Evolutionary conservation across 2,329 filamentous ascomycete genomes (phyloP).

Genomic region (Fragosphaeria purpurea): DNA sequence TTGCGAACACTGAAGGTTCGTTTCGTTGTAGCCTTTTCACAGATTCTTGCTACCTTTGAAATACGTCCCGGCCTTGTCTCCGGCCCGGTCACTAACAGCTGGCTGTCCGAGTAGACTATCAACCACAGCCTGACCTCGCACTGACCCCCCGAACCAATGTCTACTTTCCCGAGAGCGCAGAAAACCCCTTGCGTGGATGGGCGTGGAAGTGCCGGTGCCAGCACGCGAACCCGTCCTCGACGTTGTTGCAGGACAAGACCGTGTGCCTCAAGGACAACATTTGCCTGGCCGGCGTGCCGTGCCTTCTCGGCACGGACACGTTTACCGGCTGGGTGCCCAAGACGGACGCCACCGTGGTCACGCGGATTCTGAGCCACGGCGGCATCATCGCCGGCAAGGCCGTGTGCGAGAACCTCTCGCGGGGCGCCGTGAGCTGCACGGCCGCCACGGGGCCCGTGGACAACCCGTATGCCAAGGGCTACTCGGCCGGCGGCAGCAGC

Average conservation of each 20-base stretch:
- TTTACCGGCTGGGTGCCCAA: slow-evolving; percentile 27
- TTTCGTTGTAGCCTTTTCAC: no score
- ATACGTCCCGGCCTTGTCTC: background rate
- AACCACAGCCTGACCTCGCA: slow-evolving; percentile 15
- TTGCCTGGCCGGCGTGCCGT: slow-evolving; percentile 31
- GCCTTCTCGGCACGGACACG: slow-evolving; percentile 31
- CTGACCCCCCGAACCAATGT: slow-evolving; percentile 16
- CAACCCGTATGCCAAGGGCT: slow-evolving; percentile 34
- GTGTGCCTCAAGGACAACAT: slow-evolving; percentile 40
- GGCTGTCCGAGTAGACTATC: slow-evolving; percentile 19
- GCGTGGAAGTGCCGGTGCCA: slow-evolving; percentile 30
- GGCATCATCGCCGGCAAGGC: slow-evolving; percentile 32
- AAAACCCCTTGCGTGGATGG: slow-evolving; percentile 31
- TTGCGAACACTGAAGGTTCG: slow-evolving; percentile 13
- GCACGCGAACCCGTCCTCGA: slow-evolving; percentile 18
- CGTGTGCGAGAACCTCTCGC: slow-evolving; percentile 37
- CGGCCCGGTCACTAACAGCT: no score
- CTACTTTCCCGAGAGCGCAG: slow-evolving; percentile 20
- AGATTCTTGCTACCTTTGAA: no score
- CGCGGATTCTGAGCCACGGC: slow-evolving; percentile 30
- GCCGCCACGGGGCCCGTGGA: slow-evolving; percentile 35
- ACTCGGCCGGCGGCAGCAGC: slow-evolving; percentile 37
- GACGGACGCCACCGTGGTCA: slow-evolving; percentile 35
- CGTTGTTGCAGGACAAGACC: slow-evolving; percentile 22
- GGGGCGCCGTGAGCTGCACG: slow-evolving; percentile 30